These are phyloP conservation scores for Rhynchospora tenuis DNA, from an alignment of 176 grass and related monocot genomes.

Conservation along the genomic window DNA sequence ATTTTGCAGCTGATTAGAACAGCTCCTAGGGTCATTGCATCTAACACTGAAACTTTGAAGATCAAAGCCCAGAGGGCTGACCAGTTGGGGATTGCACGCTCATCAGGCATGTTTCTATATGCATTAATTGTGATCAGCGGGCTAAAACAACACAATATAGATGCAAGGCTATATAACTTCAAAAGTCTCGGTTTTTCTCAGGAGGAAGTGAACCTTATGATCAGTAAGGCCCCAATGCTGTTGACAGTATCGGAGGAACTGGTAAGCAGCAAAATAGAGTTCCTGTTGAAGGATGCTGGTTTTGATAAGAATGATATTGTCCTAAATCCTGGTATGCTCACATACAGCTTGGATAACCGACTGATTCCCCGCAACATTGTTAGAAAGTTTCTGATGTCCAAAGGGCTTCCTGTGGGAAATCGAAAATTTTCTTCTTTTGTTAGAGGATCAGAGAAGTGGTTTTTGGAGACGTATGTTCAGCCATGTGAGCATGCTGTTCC, in stretches of 20 bases:
- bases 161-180: background rate
- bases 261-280: slow-evolving; percentile 18
- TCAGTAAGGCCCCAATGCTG: slow-evolving; percentile 13
- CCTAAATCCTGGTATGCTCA: background rate
- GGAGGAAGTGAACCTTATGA: background rate
- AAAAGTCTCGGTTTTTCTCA: slow-evolving; percentile 29
- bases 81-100: slow-evolving; percentile 20
- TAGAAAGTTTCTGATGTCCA: slow-evolving; percentile 26
- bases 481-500: slow-evolving; percentile 18
- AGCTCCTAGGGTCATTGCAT: background rate
- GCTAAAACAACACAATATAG: background rate
- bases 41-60: background rate
- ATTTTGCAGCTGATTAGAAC: background rate
- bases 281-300: slow-evolving; percentile 19
- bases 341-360: slow-evolving; percentile 39
- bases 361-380: slow-evolving; percentile 23
- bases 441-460: background rate
- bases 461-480: slow-evolving; percentile 24
- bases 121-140: background rate
- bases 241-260: background rate
- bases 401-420: slow-evolving; percentile 18
- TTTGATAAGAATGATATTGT: slow-evolving; percentile 20
- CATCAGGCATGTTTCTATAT: background rate
- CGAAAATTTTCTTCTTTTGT: background rate
- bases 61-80: background rate